Evolutionary conservation across 345 rosid species (phyloP).

Genomic region (Rhizophora apiculata): DNA sequence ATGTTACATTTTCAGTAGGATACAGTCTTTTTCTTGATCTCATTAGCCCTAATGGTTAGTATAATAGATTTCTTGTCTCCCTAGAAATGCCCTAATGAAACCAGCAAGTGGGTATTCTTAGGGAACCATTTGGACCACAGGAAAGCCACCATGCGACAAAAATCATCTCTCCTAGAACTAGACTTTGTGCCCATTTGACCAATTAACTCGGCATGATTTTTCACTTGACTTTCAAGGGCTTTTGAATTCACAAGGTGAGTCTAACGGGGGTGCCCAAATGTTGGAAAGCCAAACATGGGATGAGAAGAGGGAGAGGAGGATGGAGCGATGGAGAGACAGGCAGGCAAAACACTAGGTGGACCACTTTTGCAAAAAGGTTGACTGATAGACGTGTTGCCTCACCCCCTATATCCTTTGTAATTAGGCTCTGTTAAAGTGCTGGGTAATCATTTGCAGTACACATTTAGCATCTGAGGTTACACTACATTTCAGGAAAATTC

Average conservation of each 20-base stretch:
- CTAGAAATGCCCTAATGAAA: conserved; percentile 22
- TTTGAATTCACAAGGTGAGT: too few species aligned
- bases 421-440: not conserved
- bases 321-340: not conserved
- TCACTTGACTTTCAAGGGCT: conserved; percentile 5
- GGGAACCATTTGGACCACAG: conserved; percentile 17
- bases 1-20: conserved; percentile 31
- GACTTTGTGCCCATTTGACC: conserved; percentile 25
- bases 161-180: conserved; percentile 33
- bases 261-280: not conserved
- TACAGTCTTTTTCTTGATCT: conserved; percentile 12
- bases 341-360: not conserved
- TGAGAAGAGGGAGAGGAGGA: not conserved
- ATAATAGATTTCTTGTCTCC: conserved; percentile 31
- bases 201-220: not conserved
- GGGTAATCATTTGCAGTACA: conserved; percentile 37
- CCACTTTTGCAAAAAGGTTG: not conserved
- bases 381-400: not conserved
- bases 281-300: not conserved
- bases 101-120: conserved; percentile 31
- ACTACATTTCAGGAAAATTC: conserved; percentile 5
- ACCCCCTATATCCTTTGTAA: not conserved
- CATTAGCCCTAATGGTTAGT: conserved; percentile 12
- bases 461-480: conserved; percentile 37
- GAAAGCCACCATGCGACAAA: conserved; percentile 32